Conservation (phyloP, 192 early-diverging fungal genomes). For the Backusella westeae region DNA sequence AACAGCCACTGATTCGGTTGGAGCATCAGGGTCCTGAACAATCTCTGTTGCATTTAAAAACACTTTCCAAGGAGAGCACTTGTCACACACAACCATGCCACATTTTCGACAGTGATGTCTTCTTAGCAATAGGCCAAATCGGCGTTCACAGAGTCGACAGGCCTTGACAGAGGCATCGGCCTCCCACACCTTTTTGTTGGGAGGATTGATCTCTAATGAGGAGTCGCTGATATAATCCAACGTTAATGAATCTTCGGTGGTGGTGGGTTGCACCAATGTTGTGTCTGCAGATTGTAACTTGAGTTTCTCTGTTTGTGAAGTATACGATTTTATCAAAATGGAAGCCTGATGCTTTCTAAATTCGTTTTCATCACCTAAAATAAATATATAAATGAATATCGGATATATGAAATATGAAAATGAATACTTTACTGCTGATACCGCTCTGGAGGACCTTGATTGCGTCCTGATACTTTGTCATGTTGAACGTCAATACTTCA, state of each 20-base stretch:
- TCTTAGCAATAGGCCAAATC: slow-evolving; percentile 75
- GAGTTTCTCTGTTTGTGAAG: slow-evolving; percentile 53
- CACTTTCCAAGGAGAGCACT: slow-evolving; percentile 63
- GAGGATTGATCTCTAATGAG: slow-evolving; percentile 22
- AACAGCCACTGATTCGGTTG: background rate
- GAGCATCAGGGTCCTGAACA: slow-evolving; percentile 37
- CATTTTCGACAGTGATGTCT: slow-evolving; percentile 93
- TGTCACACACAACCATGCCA: slow-evolving; percentile 82
- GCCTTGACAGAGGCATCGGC: slow-evolving; percentile 62
- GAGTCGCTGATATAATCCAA: slow-evolving; percentile 13
- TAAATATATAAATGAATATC: background rate
- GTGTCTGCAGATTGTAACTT: slow-evolving; percentile 17
- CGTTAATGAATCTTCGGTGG: slow-evolving; percentile 5
- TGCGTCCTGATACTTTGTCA: slow-evolving; percentile 52
- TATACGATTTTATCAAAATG: slow-evolving; percentile 41
- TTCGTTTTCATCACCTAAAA: slow-evolving; percentile 53
- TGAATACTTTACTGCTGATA: slow-evolving; percentile 51
- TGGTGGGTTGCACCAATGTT: slow-evolving; percentile 15
- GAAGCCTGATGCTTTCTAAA: slow-evolving; percentile 49
- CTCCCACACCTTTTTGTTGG: slow-evolving; percentile 62
- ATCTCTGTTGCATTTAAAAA: slow-evolving; percentile 46
- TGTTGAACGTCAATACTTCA: slow-evolving; percentile 22
- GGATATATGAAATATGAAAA: background rate
- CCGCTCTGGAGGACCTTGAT: slow-evolving; percentile 62
- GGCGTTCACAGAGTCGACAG: slow-evolving; percentile 66